Evolutionary conservation across 2,329 filamentous ascomycete species (phyloP), one percentile per base, ranked within the genome.

Genomic region (Xylariales sp.): DNA sequence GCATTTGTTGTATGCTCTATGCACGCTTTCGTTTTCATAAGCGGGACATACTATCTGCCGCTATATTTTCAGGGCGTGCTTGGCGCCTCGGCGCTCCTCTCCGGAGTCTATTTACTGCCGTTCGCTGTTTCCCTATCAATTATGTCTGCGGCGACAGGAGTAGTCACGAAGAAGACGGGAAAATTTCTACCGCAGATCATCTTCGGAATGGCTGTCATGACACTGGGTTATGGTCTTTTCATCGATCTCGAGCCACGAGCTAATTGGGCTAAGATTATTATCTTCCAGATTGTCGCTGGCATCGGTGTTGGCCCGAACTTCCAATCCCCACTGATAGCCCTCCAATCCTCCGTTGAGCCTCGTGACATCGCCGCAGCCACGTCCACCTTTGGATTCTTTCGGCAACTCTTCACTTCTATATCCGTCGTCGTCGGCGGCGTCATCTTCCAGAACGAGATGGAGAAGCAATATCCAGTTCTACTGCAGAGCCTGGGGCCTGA

Each of bases 21-120:
- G 47, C 87, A 95, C 59, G 83, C 83, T 32, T 76, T 83, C 51
- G 80, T 85, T 49, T 91, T 91, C 68, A 88, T 91, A 55, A 78
- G 83, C 1, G 80, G 78, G 21, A 80, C 77, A 47, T 94, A 91
- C 70, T 94, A 86, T 65, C 71, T 94, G 4, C 88, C 88, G 0
- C 73, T 95, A 3, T 95, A 94, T 36, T 86, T 86, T 64, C 84
- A 88, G 60, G 74, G 80, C 42, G 76, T 83, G 40, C 67, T 84
- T 40, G 70, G 80, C 43, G 74, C 76, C 6, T 71, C 71, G 2
- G 81, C 83, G 1, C 74, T 86, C 27, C 62, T 83, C 18, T 81
- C 76, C 12, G 84, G 84, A 40, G 77, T 86, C 11, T 88, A 88
- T 55, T 61, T 88, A 12, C 70, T 93, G 11, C 83, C 87, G 0